Conservation (phyloP, 345 rosid genomes). For the Eucalyptus victrix region DNA sequence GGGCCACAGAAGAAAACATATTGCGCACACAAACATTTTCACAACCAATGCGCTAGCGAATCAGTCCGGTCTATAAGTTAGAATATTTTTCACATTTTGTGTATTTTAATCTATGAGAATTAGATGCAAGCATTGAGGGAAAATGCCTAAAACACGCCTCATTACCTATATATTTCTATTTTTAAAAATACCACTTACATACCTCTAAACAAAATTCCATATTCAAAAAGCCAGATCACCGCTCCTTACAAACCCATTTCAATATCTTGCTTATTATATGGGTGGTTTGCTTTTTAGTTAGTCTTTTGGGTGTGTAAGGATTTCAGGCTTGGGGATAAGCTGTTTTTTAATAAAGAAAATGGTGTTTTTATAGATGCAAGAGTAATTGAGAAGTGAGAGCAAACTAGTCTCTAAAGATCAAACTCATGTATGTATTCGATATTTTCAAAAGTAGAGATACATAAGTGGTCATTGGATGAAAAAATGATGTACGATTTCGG, state of each 20-base stretch:
- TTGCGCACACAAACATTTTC: not conserved
- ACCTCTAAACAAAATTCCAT: not conserved
- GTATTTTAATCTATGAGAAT: not conserved
- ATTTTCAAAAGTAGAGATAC: not conserved
- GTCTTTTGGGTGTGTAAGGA: not conserved
- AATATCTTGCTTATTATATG: not conserved
- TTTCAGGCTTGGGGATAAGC: not conserved
- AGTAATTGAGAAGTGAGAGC: not conserved
- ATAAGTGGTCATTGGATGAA: not conserved
- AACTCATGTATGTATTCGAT: not conserved
- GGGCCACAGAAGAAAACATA: not conserved
- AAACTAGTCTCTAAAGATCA: not conserved
- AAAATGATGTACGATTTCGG: not conserved
- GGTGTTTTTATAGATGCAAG: not conserved
- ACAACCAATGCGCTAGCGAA: not conserved
- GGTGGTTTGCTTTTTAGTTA: not conserved
- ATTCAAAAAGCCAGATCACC: not conserved
- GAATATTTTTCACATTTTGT: not conserved
- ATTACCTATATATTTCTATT: not conserved
- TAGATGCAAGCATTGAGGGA: not conserved
- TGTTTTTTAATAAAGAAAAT: not conserved
- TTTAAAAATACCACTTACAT: not conserved
- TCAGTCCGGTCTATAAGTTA: not conserved
- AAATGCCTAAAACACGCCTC: not conserved
- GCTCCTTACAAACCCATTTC: not conserved